Conservation (phyloP, 1,284 basidiomycete species). For the Microbotryum silenes-acaulis region DNA sequence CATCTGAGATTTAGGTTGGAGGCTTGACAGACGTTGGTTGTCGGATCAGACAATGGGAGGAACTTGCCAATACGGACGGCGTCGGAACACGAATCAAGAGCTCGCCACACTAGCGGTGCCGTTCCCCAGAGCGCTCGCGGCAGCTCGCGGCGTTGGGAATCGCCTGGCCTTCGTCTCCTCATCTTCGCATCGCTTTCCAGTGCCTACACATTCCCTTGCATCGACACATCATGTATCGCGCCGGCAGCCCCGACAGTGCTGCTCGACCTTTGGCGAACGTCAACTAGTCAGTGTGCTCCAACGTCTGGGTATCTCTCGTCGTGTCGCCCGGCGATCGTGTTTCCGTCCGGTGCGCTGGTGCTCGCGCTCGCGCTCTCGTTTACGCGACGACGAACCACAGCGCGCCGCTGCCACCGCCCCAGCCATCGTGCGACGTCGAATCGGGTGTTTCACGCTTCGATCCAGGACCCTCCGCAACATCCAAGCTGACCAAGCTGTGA, state of each 20-base stretch:
- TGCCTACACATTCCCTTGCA: too few species aligned
- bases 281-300: neutral
- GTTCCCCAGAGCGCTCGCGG: too few species aligned
- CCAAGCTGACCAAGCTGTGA: too few species aligned
- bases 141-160: too few species aligned
- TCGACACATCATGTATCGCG: neutral
- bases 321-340: neutral
- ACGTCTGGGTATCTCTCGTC: neutral
- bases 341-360: neutral
- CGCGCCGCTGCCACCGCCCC: neutral
- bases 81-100: too few species aligned
- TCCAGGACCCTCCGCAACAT: neutral
- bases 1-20: too few species aligned
- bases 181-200: too few species aligned
- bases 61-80: too few species aligned
- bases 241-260: constrained; percentile 2
- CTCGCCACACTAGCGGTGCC: too few species aligned
- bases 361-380: neutral
- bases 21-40: too few species aligned
- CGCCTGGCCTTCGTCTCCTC: too few species aligned
- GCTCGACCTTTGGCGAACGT: neutral
- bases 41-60: too few species aligned
- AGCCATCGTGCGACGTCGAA: neutral
- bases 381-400: neutral
- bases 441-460: neutral